A percentile compares a stretch with the other conserved stretches of the same genome.
These are phyloP conservation scores for Backusella australiensis DNA, from an alignment of 192 early-diverging fungal genomes.

Conservation along the genomic window DNA sequence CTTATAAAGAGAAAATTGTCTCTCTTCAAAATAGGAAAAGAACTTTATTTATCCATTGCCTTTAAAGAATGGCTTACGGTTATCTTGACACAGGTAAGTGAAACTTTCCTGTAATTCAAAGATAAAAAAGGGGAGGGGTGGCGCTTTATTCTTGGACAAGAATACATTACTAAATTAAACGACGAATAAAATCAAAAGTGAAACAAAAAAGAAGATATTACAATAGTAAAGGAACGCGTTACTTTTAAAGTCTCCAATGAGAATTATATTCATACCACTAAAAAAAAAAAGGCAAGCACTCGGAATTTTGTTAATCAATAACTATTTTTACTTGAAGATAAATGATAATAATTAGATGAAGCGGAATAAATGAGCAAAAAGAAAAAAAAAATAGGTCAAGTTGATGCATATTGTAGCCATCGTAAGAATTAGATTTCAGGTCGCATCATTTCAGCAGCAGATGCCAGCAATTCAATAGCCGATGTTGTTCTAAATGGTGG, in stretches of 20 bases:
- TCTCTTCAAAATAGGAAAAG: too few relatives aligned
- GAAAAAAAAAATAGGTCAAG: not conserved
- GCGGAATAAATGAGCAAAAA: not conserved
- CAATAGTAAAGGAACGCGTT: not conserved
- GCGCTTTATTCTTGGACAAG: too few relatives aligned
- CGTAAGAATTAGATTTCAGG: not conserved
- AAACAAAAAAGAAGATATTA: too few relatives aligned
- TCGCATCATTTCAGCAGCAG: constrained; percentile 3
- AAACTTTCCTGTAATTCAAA: too few relatives aligned
- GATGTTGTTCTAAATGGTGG: not conserved
- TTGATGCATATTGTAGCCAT: not conserved
- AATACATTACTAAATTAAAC: too few relatives aligned
- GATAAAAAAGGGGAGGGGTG: not conserved
- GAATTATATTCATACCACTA: not conserved
- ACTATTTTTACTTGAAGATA: not conserved
- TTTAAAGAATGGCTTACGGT: too few relatives aligned
- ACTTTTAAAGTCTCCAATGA: not conserved
- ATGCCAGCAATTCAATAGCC: not conserved
- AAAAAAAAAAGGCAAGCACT: not conserved
- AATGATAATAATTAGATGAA: not conserved
- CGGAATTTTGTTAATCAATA: constrained; percentile 1
- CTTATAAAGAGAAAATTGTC: not conserved
- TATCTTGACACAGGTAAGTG: too few relatives aligned
- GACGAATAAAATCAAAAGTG: too few relatives aligned
- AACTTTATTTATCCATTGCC: too few relatives aligned